These are phyloP conservation scores for Phytophthora hybrid DNA, from an alignment of 352 stramenopile genomes.

Conservation along the genomic window DNA sequence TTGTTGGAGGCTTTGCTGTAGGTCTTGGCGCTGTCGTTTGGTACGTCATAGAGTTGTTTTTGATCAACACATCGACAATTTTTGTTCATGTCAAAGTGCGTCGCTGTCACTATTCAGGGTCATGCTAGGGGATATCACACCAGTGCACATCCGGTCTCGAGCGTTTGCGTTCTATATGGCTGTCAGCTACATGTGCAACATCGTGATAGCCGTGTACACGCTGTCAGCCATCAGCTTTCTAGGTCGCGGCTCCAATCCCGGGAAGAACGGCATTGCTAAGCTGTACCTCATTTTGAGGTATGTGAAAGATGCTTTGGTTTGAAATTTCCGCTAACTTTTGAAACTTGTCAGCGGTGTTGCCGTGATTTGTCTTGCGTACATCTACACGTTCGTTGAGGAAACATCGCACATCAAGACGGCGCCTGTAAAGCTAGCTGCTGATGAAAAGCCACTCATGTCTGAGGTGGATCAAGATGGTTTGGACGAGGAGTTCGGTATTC, in stretches of 20 bases:
- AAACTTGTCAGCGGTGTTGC: constrained; percentile 48
- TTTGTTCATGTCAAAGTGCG: constrained; percentile 4
- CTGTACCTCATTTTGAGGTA: constrained; percentile 84
- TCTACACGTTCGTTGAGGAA: constrained; percentile 65
- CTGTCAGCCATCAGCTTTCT: constrained; percentile 83
- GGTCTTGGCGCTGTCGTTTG: constrained; percentile 84
- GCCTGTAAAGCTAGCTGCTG: constrained; percentile 31
- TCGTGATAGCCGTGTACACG: constrained; percentile 78
- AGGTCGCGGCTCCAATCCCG: constrained; percentile 60
- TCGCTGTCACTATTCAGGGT: constrained; percentile 57
- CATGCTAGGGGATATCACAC: constrained; percentile 88
- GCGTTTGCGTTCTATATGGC: constrained; percentile 90
- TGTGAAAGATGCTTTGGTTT: too few species aligned
- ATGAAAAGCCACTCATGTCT: constrained; percentile 59
- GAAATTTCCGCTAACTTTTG: not conserved
- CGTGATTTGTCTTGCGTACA: constrained; percentile 50
- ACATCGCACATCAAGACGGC: constrained; percentile 62
- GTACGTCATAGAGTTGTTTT: constrained; percentile 37
- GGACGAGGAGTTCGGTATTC: constrained; percentile 41
- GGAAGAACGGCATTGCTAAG: constrained; percentile 89
- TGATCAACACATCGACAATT: not conserved
- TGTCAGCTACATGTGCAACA: constrained; percentile 89
- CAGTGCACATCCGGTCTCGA: constrained; percentile 83
- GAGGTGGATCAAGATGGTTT: constrained; percentile 35
- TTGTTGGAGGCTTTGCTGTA: constrained; percentile 88